phyloP scores from a whole-genome alignment of 139 green algal genomes.

The Chlorella sp. region DNA sequence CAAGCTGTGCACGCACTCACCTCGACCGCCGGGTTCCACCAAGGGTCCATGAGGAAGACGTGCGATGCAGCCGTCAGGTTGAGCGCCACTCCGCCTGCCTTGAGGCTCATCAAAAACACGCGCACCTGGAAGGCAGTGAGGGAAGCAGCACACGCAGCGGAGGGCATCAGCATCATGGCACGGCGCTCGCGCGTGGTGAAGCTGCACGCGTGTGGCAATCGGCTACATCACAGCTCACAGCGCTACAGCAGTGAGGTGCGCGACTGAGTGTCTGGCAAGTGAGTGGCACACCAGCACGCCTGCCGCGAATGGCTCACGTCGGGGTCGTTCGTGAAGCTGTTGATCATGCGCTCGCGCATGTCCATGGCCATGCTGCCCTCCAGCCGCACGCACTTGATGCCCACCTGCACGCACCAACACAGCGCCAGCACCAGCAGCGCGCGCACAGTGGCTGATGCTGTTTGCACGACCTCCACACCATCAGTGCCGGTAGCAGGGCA shows the following conservation, averaged over 20 bases:
- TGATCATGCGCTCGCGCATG: conserved; percentile 63
- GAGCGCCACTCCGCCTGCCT: conserved; percentile 77
- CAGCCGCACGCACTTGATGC: conserved; percentile 72
- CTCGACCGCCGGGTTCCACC: conserved; percentile 77
- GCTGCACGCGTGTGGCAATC: neutral
- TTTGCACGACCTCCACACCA: too few relatives aligned
- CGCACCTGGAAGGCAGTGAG: conserved; percentile 17
- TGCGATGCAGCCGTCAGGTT: conserved; percentile 77
- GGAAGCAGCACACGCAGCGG: too few relatives aligned
- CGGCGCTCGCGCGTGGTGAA: too few relatives aligned
- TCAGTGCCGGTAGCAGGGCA: too few relatives aligned
- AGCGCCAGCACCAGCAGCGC: neutral
- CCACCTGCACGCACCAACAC: conserved; percentile 44
- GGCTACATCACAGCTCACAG: neutral
- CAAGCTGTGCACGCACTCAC: conserved; percentile 38
- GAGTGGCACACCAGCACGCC: neutral
- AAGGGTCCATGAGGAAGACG: conserved; percentile 84
- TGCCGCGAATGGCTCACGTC: conserved; percentile 24
- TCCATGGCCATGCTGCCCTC: conserved; percentile 80
- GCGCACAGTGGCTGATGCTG: too few relatives aligned
- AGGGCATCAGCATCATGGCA: too few relatives aligned
- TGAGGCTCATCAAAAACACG: conserved; percentile 82
- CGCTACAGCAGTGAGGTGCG: neutral
- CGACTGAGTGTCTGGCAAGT: too few relatives aligned
- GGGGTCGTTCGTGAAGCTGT: conserved; percentile 73